Base-by-base conservation (phyloP, 139 green algal genomes). In the Haematococcus sp. region DNA sequence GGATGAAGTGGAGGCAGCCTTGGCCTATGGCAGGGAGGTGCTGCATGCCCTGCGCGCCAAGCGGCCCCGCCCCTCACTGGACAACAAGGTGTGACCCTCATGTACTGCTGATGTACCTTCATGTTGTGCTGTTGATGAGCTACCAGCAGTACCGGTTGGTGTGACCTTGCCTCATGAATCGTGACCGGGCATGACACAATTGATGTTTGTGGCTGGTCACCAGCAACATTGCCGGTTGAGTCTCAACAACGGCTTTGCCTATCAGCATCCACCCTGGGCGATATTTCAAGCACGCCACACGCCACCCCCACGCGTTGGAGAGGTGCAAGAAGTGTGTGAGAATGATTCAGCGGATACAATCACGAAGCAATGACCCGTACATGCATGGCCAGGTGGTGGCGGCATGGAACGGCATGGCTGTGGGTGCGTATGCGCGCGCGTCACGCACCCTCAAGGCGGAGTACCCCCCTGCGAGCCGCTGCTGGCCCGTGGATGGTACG, bases 351-450 rank as follows among this genome's bases (percentile, higher is more conserved):
- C n/a, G n/a, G n/a, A n/a, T n/a, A n/a, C n/a, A n/a, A n/a, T n/a
- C n/a, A n/a, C n/a, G n/a, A n/a, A n/a, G n/a, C n/a, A n/a, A n/a
- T n/a, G n/a, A n/a, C n/a, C n/a, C n/a, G n/a, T n/a, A n/a, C n/a
- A n/a, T n/a, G n/a, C n/a, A 25, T 27, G 46, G 4, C 19, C 82
- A 96, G 92, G 64, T 97, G 25, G 92, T 97, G 65, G 78, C 93
- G n/a, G 89, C 92, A 1, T 97, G 93, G 93, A 96, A 97, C 74
- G 93, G 93, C 28, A 89, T 96, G 78, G 82, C 76, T 30, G 94
- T 97, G 32, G 84, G 77, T 0, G 92, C 93, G 0, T 87, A 94
- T 65, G 88, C 93, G 9, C 75, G 71, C 22, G 93, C 93, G 0
- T 80, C 87, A 0, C 70, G 83, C 31, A 35, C 89, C 19, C 80